A percentile compares a stretch with the other conserved stretches of the same genome.
Evolutionary conservation across 441 rosid species (phyloP).

Genomic region (Corymbia calophylla): DNA sequence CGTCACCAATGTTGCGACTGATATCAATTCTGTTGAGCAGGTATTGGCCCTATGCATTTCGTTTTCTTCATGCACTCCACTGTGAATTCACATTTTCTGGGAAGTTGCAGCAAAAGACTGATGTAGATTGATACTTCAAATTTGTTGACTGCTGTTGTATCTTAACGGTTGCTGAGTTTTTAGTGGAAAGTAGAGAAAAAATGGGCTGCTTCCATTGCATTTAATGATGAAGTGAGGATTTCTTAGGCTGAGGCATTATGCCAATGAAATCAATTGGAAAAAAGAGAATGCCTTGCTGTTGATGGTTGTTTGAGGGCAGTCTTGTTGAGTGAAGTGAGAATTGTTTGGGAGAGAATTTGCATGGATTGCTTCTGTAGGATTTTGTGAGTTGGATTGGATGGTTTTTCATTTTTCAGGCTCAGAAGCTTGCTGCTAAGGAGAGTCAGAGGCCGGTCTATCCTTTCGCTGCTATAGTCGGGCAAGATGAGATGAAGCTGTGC

Average conservation of each 20-base stretch:
- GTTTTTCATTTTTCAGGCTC: slow-evolving; percentile 28
- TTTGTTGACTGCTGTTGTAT: not conserved
- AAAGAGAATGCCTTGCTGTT: not conserved
- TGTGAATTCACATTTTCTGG: not conserved
- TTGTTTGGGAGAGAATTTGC: not conserved
- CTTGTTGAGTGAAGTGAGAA: not conserved
- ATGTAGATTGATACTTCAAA: not conserved
- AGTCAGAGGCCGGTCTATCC: slow-evolving; percentile 87
- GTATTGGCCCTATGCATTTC: slow-evolving; percentile 10
- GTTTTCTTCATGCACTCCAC: not conserved
- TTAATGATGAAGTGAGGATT: not conserved
- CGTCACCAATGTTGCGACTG: slow-evolving; percentile 73
- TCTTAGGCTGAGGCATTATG: not conserved
- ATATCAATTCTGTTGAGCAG: slow-evolving; percentile 60
- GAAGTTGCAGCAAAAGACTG: not conserved
- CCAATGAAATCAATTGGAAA: not conserved
- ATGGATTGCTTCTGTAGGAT: not conserved
- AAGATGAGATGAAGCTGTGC: slow-evolving; percentile 96
- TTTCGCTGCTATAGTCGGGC: slow-evolving; percentile 93
- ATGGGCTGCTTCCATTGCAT: not conserved
- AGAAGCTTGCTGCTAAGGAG: slow-evolving; percentile 49
- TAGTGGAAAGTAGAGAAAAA: not conserved
- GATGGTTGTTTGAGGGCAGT: not conserved
- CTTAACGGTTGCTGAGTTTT: not conserved
- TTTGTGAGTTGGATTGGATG: slow-evolving; percentile 3